A percentile compares a stretch with the other conserved stretches of the same genome.
Evolutionary conservation across 2,329 filamentous ascomycete species (phyloP).

Genomic region (Neofusicoccum kwambonambiense): DNA sequence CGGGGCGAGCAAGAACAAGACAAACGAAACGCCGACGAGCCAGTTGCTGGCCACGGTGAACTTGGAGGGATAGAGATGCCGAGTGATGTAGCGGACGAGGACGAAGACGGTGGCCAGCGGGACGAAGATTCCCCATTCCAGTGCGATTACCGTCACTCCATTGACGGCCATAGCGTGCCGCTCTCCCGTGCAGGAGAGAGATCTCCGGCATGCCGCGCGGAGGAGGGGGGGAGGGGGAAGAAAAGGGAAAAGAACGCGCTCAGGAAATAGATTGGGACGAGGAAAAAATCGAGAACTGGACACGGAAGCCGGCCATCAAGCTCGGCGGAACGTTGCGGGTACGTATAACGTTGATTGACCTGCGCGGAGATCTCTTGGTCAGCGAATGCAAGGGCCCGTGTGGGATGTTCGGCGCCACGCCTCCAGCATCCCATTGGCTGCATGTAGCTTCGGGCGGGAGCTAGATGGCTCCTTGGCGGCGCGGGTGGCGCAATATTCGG

Average conservation of each 20-base stretch:
- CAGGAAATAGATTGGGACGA: background rate
- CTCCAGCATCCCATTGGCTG: background rate
- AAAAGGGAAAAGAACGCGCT: background rate
- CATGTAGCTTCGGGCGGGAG: background rate
- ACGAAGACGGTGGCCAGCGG: background rate
- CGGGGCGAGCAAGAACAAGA: background rate
- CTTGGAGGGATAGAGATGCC: background rate
- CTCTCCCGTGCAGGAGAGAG: background rate
- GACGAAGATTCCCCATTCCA: slow-evolving; percentile 1
- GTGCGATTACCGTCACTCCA: background rate
- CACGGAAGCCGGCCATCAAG: background rate
- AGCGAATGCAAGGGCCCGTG: background rate
- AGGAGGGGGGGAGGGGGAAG: background rate
- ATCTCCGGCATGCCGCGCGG: background rate
- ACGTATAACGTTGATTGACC: background rate
- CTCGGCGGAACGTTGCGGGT: background rate
- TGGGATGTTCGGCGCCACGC: background rate
- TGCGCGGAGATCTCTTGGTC: background rate
- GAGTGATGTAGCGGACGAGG: background rate
- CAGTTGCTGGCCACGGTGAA: background rate
- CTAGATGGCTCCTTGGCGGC: background rate
- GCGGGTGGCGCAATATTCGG: background rate
- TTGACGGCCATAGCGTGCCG: background rate
- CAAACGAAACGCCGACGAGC: background rate
- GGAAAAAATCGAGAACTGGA: background rate